These are phyloP conservation scores for Beauveria bassiana DNA, from an alignment of 2,329 filamentous ascomycete genomes.

Conservation along the genomic window DNA sequence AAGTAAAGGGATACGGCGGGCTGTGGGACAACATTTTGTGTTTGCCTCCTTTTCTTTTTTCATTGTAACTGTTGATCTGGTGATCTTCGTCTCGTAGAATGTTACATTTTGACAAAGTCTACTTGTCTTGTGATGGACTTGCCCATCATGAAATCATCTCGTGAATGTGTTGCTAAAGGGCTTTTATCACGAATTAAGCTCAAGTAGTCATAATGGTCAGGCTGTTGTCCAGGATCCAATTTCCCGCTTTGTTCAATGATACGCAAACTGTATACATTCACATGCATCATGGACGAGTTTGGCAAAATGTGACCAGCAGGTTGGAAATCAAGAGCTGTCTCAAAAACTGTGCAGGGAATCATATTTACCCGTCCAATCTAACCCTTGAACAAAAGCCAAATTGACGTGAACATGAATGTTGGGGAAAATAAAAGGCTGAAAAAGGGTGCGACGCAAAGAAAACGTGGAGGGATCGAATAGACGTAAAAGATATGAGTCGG, in stretches of 20 bases:
- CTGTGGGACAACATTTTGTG: background rate
- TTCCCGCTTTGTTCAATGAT: background rate
- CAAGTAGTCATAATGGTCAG: too few relatives aligned
- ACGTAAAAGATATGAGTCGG: background rate
- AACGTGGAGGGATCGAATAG: slow-evolving; percentile 3
- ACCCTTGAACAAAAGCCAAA: slow-evolving; percentile 13
- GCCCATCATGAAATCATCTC: background rate
- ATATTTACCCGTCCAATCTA: background rate
- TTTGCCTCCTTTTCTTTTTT: background rate
- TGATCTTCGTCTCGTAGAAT: background rate
- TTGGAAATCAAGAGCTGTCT: slow-evolving; percentile 4
- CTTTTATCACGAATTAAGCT: too few relatives aligned
- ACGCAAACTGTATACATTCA: background rate
- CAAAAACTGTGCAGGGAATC: slow-evolving; percentile 2
- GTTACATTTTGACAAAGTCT: background rate
- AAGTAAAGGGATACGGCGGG: too few relatives aligned
- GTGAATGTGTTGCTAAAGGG: background rate
- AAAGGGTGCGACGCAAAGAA: slow-evolving; percentile 1
- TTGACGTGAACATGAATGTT: slow-evolving; percentile 5
- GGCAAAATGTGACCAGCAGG: slow-evolving; percentile 1
- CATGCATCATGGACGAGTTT: background rate
- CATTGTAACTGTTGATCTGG: background rate
- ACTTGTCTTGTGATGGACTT: background rate
- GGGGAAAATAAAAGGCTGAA: slow-evolving; percentile 1
- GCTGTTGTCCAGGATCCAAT: too few relatives aligned